These are phyloP conservation scores for Starmerella apicola DNA, from an alignment of 805 yeast genomes.

Conservation along the genomic window DNA sequence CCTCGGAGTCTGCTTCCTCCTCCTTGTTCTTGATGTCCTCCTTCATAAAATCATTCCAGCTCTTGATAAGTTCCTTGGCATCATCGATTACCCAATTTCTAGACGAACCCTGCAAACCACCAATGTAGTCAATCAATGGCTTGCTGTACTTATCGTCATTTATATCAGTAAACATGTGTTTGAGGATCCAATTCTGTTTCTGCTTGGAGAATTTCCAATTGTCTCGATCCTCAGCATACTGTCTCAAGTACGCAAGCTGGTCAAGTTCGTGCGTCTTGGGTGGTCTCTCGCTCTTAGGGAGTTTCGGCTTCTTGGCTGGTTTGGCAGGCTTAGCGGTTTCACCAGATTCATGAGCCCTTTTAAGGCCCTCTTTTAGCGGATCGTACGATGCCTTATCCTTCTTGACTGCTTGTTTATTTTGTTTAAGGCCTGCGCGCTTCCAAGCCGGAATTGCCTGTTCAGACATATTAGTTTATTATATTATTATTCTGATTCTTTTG, in stretches of 20 bases:
- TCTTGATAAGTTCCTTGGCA: slow-evolving; percentile 34
- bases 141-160: slow-evolving; percentile 44
- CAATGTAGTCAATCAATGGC: slow-evolving; percentile 40
- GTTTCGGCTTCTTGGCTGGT: slow-evolving; percentile 56
- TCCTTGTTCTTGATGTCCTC: slow-evolving; percentile 20
- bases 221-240: slow-evolving; percentile 41
- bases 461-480: slow-evolving; percentile 6
- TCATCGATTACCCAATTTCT: slow-evolving; percentile 43
- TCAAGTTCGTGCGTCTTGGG: slow-evolving; percentile 67
- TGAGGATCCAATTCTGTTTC: slow-evolving; percentile 75
- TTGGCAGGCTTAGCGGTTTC: slow-evolving; percentile 30
- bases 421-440: slow-evolving; percentile 57
- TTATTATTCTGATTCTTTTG: too few relatives aligned
- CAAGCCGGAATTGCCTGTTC: slow-evolving; percentile 52
- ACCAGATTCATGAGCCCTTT: slow-evolving; percentile 19
- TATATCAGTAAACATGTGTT: slow-evolving; percentile 35
- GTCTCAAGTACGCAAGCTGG: slow-evolving; percentile 53
- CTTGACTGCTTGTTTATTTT: slow-evolving; percentile 29
- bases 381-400: slow-evolving; percentile 28
- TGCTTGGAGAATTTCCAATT: slow-evolving; percentile 79
- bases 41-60: slow-evolving; percentile 45
- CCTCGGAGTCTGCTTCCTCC: slow-evolving; percentile 3
- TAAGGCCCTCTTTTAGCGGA: slow-evolving; percentile 23
- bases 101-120: slow-evolving; percentile 60
- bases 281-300: slow-evolving; percentile 52